Evolutionary conservation across 352 stramenopile genomes (phyloP), one percentile per base, ranked within the genome.

Genomic region (Bremia lactucae): DNA sequence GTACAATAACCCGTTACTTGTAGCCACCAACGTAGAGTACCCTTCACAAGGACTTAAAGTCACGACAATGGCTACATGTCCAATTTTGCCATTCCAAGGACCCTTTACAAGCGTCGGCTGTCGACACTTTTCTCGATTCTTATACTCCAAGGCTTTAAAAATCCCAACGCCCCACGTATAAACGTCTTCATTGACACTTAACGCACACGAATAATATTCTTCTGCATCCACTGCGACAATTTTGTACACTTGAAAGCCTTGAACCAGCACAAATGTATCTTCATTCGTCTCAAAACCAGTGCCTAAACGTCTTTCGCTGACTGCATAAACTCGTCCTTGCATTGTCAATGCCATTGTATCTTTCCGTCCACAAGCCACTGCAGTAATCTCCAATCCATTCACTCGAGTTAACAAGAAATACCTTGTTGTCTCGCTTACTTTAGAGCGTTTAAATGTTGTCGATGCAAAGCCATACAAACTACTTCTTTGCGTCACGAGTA

Each of bases 161-260:
- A 55, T 73, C n/a, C 83, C 80, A 36, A 92, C 91, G 0, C 83
- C 80, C 80, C 80, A 95, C 10, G 78, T 92, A 26, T 78, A 95
- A 7, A 95, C 61, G 9, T 84, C 56, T 3, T 80, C 83, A 1
- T 71, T 52, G 21, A 59, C 40, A 24, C 52, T 83, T 28, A 92
- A 40, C 3, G 72, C 82, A 33, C 55, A 68, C 1, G 80, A 92
- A 33, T 94, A 80, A 34, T 77, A 89, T 42, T 93, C 80, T 4
- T 80, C 83, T 19, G 75, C 83, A 25, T 87, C 74, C 2, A 87
- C 50, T 2, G 55, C 29, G 1, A 72, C 50, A 16, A 94, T 65
- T 2, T 44, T 26, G 28, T 72, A 51, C 11, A 33, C 42, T 1
- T 65, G 43, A 11, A 88, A 45, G 8, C 55, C 59, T n/a, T 40